Conservation (phyloP, 306 rosid genomes). For the Corylus avellana region DNA sequence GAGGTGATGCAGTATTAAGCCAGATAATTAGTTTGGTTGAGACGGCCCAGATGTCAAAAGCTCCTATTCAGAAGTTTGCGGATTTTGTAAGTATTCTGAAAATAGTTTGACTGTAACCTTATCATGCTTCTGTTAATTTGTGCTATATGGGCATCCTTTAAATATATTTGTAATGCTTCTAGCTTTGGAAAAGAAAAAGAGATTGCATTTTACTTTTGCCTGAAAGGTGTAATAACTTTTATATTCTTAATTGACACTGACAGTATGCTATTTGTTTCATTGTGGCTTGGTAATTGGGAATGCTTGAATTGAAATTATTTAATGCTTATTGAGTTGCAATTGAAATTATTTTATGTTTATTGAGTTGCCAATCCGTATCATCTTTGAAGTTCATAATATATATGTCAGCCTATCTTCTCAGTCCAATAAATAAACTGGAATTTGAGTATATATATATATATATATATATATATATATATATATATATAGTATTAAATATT, state of each 20-base stretch:
- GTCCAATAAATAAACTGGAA: no score
- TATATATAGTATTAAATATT: no score
- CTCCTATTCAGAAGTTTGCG: slow-evolving; percentile 99
- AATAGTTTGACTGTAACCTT: slow-evolving; percentile 17
- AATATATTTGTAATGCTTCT: background rate
- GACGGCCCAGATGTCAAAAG: slow-evolving; percentile 99
- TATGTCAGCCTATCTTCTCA: background rate
- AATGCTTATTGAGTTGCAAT: background rate
- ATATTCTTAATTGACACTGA: background rate
- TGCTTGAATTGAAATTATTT: background rate
- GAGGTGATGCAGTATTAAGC: slow-evolving; percentile 88
- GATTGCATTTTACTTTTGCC: slow-evolving; percentile 9
- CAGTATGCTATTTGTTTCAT: background rate
- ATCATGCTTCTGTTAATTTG: slow-evolving; percentile 15
- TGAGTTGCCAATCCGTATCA: background rate
- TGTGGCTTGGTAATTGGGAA: background rate
- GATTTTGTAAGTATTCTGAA: slow-evolving; percentile 79
- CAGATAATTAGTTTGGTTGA: slow-evolving; percentile 98
- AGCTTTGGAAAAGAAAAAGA: background rate
- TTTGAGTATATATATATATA: no score
- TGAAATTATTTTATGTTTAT: background rate
- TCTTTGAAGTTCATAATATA: background rate
- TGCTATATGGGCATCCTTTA: slow-evolving; percentile 1
- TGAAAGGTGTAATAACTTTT: background rate
- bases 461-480: no score